Percentiles rank a stretch among this genome's conserved stretches.
Evolutionary conservation across 1,284 basidiomycete species (phyloP).

Genomic region (Uromyces viciae-fabae): DNA sequence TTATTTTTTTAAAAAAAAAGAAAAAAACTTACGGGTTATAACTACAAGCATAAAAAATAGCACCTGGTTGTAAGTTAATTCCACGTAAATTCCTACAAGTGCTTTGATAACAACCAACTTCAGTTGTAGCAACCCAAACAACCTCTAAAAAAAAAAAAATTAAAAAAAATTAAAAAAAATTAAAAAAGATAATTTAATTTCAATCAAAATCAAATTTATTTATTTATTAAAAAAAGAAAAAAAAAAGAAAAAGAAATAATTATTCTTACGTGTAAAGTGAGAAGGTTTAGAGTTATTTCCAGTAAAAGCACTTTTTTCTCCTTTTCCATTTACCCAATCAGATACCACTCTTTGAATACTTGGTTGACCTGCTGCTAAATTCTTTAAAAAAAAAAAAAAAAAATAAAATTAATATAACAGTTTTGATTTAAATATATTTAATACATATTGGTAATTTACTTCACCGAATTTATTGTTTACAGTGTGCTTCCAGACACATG

Average conservation of each 20-base stretch:
- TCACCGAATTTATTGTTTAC: constrained; percentile 26
- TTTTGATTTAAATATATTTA: not conserved
- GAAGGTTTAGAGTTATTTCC: constrained; percentile 16
- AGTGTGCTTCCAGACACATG: constrained; percentile 34
- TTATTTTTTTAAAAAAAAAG: not conserved
- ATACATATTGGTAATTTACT: not conserved
- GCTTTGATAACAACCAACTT: constrained; percentile 16
- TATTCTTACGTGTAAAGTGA: constrained; percentile 37
- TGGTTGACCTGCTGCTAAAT: constrained; percentile 24
- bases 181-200: no score
- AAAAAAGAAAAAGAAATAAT: not conserved
- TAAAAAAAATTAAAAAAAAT: no score
- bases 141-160: constrained; percentile 24
- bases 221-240: not conserved
- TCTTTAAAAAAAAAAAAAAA: not conserved
- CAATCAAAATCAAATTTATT: not conserved
- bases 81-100: constrained; percentile 10
- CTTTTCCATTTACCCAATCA: constrained; percentile 29
- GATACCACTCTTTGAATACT: constrained; percentile 13
- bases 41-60: constrained; percentile 33
- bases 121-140: constrained; percentile 22
- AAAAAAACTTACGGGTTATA: constrained; percentile 32
- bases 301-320: constrained; percentile 30
- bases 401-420: no score
- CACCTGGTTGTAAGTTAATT: constrained; percentile 14